Conservation (phyloP, 495 filamentous ascomycete genomes). For the Staphylotrichum longicolle region DNA sequence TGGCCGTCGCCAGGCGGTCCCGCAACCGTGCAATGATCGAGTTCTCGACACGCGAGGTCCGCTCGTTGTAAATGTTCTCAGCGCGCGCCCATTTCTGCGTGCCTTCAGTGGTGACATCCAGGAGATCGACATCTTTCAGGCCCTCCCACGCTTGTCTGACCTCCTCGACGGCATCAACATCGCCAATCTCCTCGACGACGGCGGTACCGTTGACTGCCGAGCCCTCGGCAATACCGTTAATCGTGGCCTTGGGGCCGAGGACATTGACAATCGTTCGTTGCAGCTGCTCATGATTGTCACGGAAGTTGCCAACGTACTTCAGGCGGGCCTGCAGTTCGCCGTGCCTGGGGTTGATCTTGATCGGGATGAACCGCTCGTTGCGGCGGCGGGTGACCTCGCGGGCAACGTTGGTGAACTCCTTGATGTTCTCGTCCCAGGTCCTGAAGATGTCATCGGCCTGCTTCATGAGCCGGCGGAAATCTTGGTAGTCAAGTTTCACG, state of each 20-base stretch:
- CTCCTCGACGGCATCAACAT: slow-evolving; percentile 97
- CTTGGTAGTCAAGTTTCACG: slow-evolving; percentile 86
- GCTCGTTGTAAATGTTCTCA: slow-evolving; percentile 93
- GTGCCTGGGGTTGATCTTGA: slow-evolving; percentile 87
- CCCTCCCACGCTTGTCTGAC: slow-evolving; percentile 91
- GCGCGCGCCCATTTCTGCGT: slow-evolving; percentile 87
- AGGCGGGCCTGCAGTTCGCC: slow-evolving; percentile 81
- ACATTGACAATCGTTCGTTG: slow-evolving; percentile 95
- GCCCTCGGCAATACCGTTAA: slow-evolving; percentile 50
- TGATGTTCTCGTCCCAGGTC: slow-evolving; percentile 91
- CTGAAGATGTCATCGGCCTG: slow-evolving; percentile 80
- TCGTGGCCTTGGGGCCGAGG: slow-evolving; percentile 66
- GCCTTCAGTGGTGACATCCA: slow-evolving; percentile 86
- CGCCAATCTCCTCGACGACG: slow-evolving; percentile 88
- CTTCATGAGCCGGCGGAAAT: slow-evolving; percentile 82
- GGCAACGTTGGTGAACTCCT: slow-evolving; percentile 96
- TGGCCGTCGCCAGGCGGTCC: slow-evolving; percentile 90
- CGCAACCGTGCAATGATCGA: slow-evolving; percentile 94
- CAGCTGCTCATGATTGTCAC: slow-evolving; percentile 94
- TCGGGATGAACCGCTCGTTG: slow-evolving; percentile 96
- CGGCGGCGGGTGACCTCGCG: slow-evolving; percentile 86
- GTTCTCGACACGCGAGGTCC: slow-evolving; percentile 94
- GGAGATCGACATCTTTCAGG: slow-evolving; percentile 87
- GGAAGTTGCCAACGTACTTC: slow-evolving; percentile 90
- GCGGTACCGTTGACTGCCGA: slow-evolving; percentile 59